These are phyloP conservation scores for Colletotrichum trifolii DNA, from an alignment of 2,329 filamentous ascomycete genomes.

Conservation along the genomic window DNA sequence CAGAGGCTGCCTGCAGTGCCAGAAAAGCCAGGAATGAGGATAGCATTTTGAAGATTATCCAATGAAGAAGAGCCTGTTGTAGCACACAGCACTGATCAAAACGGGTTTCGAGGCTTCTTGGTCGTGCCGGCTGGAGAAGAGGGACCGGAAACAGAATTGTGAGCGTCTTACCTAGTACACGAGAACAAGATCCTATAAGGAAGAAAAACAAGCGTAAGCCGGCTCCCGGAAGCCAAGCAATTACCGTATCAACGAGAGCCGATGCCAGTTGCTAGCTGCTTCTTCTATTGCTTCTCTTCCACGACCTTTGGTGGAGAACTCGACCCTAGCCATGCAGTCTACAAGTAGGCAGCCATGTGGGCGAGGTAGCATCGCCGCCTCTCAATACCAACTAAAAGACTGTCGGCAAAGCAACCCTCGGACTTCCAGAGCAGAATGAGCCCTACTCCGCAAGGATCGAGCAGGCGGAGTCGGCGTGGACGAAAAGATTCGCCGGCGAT, in stretches of 20 bases:
- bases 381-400: neutral
- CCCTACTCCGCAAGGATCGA: conserved; percentile 7
- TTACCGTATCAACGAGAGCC: too few relatives aligned
- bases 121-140: neutral
- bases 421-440: neutral
- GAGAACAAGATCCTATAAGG: too few relatives aligned
- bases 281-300: too few relatives aligned
- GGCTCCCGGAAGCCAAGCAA: too few relatives aligned
- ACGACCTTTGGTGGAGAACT: too few relatives aligned
- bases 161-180: too few relatives aligned
- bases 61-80: neutral
- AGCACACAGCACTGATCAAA: too few relatives aligned
- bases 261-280: too few relatives aligned
- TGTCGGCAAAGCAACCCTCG: neutral
- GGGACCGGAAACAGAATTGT: too few relatives aligned
- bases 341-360: conserved; percentile 17
- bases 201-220: too few relatives aligned
- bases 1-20: neutral
- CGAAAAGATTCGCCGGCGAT: neutral
- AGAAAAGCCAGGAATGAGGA: neutral
- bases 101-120: too few relatives aligned
- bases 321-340: neutral
- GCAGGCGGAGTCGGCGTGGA: neutral
- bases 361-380: conserved; percentile 8
- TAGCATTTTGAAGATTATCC: neutral